phyloP scores from a whole-genome alignment of 1,284 basidiomycete species.

The Ustilago lituana region DNA sequence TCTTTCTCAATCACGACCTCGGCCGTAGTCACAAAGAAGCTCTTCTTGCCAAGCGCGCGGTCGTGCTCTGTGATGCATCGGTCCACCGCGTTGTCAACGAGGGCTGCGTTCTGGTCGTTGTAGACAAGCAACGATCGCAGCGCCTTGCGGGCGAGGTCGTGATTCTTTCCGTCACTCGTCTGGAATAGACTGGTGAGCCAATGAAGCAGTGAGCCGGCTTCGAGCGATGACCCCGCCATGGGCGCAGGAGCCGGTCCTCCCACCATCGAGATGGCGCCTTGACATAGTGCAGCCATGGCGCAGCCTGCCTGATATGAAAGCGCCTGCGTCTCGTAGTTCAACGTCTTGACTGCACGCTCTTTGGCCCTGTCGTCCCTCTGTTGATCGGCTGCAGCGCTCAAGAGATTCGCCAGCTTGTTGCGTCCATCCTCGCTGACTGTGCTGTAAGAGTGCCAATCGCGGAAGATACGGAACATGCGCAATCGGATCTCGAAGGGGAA shows the following conservation, averaged over 20 bases:
- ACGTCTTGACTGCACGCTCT: constrained; percentile 66
- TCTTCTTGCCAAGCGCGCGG: constrained; percentile 68
- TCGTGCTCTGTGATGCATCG: constrained; percentile 76
- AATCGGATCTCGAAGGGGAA: constrained; percentile 81
- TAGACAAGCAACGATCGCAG: constrained; percentile 77
- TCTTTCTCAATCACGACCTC: constrained; percentile 77
- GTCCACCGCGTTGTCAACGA: constrained; percentile 78
- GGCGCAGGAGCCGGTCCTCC: constrained; percentile 84
- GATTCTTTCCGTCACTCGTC: constrained; percentile 65
- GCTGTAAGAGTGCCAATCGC: constrained; percentile 92
- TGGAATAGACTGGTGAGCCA: constrained; percentile 70
- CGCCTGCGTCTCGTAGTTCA: constrained; percentile 72
- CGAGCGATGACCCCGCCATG: constrained; percentile 74
- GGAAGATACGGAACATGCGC: constrained; percentile 83
- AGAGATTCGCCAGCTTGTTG: constrained; percentile 79
- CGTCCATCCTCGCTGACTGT: constrained; percentile 79
- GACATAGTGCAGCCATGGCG: constrained; percentile 77
- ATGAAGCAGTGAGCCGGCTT: constrained; percentile 68
- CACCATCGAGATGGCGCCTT: constrained; percentile 48
- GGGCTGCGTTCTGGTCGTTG: constrained; percentile 73
- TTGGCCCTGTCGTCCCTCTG: constrained; percentile 69
- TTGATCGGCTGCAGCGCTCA: constrained; percentile 74
- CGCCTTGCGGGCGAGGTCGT: constrained; percentile 73
- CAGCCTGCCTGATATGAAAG: constrained; percentile 78
- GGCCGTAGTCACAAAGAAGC: constrained; percentile 81